Base-by-base conservation (phyloP, 2,329 filamentous ascomycete species). In the Hypomyces rosellus region DNA sequence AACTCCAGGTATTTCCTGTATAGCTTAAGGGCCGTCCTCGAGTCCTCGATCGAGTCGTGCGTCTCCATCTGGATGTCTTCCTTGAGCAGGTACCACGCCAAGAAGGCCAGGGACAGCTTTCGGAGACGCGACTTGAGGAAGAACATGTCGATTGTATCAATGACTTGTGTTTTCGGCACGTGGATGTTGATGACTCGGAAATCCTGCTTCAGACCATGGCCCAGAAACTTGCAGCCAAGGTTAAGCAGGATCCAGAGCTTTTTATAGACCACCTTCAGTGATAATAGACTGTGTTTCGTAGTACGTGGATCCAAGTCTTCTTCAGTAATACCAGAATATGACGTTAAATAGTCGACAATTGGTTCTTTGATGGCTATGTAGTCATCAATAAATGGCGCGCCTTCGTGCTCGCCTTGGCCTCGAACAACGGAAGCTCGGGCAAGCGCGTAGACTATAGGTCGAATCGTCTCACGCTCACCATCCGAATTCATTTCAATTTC, bases 101-200 rank as follows among this genome's bases (percentile, higher is more conserved):
- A 72, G 65, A 96, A 97, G 25, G 92, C 88, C 16, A 99, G 76
- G 7, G 87, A 93, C 2, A 99, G 80, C 63, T 91, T 93, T n/a
- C 95, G 84, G 48, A 89, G 80, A 33, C 89, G 85, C 14, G 81
- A 77, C 50, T 86, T 83, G 52, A 95, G 83, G 69, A 88, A 95
- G 73, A 95, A 97, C 2, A 96, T 77, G 56, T 95, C 86, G 58
- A 91, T 90, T 0, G 95, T 99, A 69, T 99, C 93, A 49, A 99
- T 89, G 34, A 96, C 86, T 66, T 99, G 93, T 3, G 81, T 70
- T 64, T 86, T 88, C 1, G 95, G 93, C 0, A 99, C 87, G 65
- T 96, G 89, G 50, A 99, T 96, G 67, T 99, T 99, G 70, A 96
- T 95, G 50, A 95, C 95, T 48, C 93, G 89, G 71, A 99, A 97